Conservation (phyloP, 1,284 basidiomycete species). For the Pseudomicrostroma phylloplanum region DNA sequence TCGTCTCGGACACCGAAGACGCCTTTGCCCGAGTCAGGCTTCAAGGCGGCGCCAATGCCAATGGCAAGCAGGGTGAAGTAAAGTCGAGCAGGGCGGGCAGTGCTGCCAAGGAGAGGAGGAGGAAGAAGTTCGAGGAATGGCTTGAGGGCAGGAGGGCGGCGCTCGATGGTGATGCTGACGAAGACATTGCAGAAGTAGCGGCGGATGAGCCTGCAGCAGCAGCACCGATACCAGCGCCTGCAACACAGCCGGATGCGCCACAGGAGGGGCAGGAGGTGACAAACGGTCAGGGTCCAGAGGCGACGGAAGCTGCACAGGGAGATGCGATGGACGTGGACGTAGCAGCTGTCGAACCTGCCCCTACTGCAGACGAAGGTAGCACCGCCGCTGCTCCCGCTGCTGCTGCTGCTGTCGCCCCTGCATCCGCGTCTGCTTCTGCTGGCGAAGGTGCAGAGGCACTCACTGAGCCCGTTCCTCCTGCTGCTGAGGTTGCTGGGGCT, state of each 20-base stretch:
- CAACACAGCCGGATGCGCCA: neutral
- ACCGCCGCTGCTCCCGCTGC: neutral
- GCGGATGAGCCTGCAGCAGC: constrained; percentile 5
- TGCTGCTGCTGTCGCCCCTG: neutral
- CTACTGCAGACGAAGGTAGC: neutral
- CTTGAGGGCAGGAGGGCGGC: constrained; percentile 22
- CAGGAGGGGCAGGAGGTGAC: neutral
- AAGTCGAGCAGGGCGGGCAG: constrained; percentile 13
- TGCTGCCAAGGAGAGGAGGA: constrained; percentile 16
- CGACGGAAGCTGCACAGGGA: neutral
- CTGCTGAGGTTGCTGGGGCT: neutral
- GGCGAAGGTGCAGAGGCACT: neutral
- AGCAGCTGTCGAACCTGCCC: neutral
- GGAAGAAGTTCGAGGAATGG: constrained; percentile 30
- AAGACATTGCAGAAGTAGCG: neutral
- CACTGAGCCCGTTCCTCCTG: neutral
- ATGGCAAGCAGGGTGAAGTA: constrained; percentile 17
- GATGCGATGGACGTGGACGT: neutral
- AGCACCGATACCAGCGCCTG: neutral
- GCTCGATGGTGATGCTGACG: neutral
- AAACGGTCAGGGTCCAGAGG: neutral
- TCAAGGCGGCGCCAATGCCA: constrained; percentile 17
- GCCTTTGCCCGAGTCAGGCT: constrained; percentile 40
- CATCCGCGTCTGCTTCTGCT: neutral
- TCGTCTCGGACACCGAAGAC: constrained; percentile 52